Evolutionary conservation across 768 basidiomycete species (phyloP).

Genomic region (Termitomyces sp.): DNA sequence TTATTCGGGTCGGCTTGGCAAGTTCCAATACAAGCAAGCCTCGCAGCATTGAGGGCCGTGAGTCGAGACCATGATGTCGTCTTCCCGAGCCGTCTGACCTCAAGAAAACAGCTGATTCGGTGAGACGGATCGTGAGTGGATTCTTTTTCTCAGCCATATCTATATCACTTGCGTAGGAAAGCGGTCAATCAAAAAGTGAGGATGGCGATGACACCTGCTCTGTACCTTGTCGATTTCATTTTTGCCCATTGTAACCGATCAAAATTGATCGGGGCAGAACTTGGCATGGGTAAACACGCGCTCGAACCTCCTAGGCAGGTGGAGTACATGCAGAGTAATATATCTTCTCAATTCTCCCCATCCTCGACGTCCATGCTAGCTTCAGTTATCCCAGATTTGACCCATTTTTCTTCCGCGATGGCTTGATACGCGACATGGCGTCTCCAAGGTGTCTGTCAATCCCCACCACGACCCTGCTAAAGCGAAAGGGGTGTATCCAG

Average conservation of each 20-base stretch:
- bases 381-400: background rate
- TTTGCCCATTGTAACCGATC: constrained; percentile 1
- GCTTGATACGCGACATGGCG: background rate
- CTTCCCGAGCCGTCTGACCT: constrained; percentile 38
- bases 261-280: background rate
- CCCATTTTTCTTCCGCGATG: background rate
- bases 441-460: background rate
- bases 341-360: background rate
- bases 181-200: background rate
- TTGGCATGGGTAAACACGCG: too few species aligned
- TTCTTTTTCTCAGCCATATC: constrained; percentile 27
- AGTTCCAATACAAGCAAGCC: constrained; percentile 54
- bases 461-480: background rate
- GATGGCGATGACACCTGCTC: background rate
- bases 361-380: too few species aligned
- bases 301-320: too few species aligned
- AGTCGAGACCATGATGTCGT: constrained; percentile 20
- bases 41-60: constrained; percentile 49
- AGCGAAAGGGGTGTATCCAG: background rate
- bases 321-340: too few species aligned
- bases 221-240: background rate
- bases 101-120: constrained; percentile 72
- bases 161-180: constrained; percentile 1
- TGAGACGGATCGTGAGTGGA: constrained; percentile 51
- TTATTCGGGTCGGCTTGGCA: constrained; percentile 77